Evolutionary conservation across 352 stramenopile species (phyloP).

Genomic region (Phytopythium oedochilum): DNA sequence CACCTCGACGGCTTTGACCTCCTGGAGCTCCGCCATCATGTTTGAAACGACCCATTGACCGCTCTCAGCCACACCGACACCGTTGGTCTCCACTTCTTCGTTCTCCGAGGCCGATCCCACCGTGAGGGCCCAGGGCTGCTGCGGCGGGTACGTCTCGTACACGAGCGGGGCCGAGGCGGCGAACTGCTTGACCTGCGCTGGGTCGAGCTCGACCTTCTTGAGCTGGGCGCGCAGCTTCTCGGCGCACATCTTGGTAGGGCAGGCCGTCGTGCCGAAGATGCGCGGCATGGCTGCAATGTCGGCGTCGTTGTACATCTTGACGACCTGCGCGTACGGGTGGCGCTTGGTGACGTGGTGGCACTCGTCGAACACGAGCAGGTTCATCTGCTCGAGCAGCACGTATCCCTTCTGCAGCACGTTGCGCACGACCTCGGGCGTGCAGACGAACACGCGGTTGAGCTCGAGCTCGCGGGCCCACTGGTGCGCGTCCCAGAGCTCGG

Average conservation of each 20-base stretch:
- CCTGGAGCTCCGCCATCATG: conserved; percentile 37
- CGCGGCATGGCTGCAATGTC: conserved; percentile 32
- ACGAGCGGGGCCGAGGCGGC: conserved; percentile 64
- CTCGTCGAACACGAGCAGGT: conserved; percentile 89
- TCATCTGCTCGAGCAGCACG: conserved; percentile 68
- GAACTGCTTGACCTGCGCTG: conserved; percentile 47
- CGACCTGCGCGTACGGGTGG: conserved; percentile 86
- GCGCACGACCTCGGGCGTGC: conserved; percentile 83
- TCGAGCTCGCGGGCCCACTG: conserved; percentile 59
- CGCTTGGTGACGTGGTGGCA: conserved; percentile 88
- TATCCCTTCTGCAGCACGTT: conserved; percentile 84
- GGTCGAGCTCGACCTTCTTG: conserved; percentile 63
- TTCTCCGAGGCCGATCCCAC: not conserved
- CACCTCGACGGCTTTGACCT: conserved; percentile 44
- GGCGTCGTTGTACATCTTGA: conserved; percentile 72
- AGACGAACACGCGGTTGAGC: conserved; percentile 73
- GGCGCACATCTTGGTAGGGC: conserved; percentile 66
- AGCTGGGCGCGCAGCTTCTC: conserved; percentile 63
- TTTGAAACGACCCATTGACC: conserved; percentile 24
- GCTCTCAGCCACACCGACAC: conserved; percentile 2
- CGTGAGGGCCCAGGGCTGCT: conserved; percentile 16
- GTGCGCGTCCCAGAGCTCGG: conserved; percentile 56
- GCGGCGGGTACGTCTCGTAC: conserved; percentile 50
- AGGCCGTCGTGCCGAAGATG: conserved; percentile 86
- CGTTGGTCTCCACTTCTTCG: conserved; percentile 3